Base-by-base conservation (phyloP, 371 early-diverging fungal species). In the Mortierella sp. region DNA sequence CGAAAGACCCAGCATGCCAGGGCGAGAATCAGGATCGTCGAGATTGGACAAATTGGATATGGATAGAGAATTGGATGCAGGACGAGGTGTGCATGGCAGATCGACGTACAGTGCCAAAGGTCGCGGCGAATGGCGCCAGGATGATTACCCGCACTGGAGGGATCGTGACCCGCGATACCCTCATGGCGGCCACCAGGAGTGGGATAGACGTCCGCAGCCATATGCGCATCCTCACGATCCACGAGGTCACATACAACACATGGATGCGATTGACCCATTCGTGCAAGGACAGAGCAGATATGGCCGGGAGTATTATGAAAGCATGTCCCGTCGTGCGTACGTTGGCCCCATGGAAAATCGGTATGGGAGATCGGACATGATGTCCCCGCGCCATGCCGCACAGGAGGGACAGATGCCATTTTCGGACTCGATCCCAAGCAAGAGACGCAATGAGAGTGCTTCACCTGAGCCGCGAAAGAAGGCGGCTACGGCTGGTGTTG, bases 401-500 rank as follows among this genome's bases (percentile, higher is more conserved):
- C 23, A 9, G 24, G 17, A 23, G 34, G 24, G 41, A n/a, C 37
- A 19, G 53, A 26, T n/a, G 37, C 37, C 15, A 37, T 31, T 37
- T 37, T 15, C 37, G 37, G 24, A 26, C 24, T 1, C 37, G 24
- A 34, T 34, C 53, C 39, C 55, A 21, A 50, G 31, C 57, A 67
- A 67, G 34, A 51, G 67, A 32, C 59, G 60, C 12, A 67, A 32
- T 26, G 43, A 49, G 4, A 60, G 55, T 17, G 15, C 12, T 6
- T 67, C 67, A 0, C 67, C 67, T 17, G 60, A 67, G 27, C 60
- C 60, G 15, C 39, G 59, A 17, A 67, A 60, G 32, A 44, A 49
- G 24, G 23, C 55, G 4, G 42, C 55, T 24, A 28, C 43, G 19
- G 19, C 52, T 8, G 41, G 23, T 21, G 24, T n/a, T 17, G 61